Evolutionary conservation across 495 filamentous ascomycete genomes (phyloP).

Genomic region (Podospora pseudopauciseta): DNA sequence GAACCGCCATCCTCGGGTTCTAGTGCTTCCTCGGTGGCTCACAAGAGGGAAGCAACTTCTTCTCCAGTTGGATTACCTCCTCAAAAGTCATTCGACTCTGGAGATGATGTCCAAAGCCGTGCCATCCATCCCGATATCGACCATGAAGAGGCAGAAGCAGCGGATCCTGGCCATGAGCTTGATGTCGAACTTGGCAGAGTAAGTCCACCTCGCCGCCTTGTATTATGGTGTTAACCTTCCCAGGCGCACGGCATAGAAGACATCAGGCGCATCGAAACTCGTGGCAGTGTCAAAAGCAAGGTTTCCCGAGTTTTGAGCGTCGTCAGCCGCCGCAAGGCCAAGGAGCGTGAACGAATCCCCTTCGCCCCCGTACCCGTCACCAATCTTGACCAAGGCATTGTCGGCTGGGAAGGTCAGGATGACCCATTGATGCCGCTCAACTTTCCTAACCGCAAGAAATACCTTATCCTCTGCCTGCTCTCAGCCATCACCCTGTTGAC

Average conservation of each 20-base stretch:
- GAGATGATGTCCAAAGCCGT: not conserved
- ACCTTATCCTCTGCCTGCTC: constrained; percentile 56
- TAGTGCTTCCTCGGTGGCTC: not conserved
- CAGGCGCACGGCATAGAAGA: constrained; percentile 9
- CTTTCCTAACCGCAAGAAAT: constrained; percentile 60
- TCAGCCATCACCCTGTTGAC: constrained; percentile 56
- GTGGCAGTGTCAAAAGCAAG: constrained; percentile 19
- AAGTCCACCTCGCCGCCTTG: not conserved
- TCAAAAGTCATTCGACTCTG: not conserved
- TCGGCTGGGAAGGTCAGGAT: constrained; percentile 60
- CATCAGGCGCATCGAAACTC: constrained; percentile 18
- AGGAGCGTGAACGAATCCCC: constrained; percentile 23
- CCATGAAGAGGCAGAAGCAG: constrained; percentile 20
- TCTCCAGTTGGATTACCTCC: not conserved
- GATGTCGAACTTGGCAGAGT: constrained; percentile 27
- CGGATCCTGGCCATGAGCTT: constrained; percentile 21
- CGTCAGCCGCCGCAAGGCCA: constrained; percentile 19
- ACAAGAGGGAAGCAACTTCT: not conserved
- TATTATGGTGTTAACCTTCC: not conserved
- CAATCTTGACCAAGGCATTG: constrained; percentile 44
- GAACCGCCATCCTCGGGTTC: not conserved
- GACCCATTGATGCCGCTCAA: constrained; percentile 74
- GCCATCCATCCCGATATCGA: constrained; percentile 16
- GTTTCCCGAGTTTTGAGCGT: constrained; percentile 25
- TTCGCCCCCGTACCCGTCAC: constrained; percentile 37